These are phyloP conservation scores for Fereydounia khargensis DNA, from an alignment of 1,284 basidiomycete genomes.

Conservation along the genomic window DNA sequence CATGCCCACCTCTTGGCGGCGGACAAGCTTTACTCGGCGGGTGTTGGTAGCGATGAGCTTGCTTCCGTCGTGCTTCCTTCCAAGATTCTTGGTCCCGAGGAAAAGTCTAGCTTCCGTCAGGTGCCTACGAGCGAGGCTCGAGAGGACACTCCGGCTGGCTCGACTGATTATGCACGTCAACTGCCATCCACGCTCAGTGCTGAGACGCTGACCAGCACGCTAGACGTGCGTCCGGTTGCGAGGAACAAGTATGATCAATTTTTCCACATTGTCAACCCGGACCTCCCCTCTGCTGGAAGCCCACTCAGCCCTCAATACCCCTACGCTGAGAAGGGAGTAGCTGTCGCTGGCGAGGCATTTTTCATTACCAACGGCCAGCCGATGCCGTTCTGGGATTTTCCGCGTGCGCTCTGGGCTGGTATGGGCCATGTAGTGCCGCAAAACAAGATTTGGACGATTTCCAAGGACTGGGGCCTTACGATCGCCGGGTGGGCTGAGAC, in stretches of 20 bases:
- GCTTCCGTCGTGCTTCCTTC: constrained; percentile 25
- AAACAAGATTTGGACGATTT: constrained; percentile 38
- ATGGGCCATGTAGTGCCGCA: constrained; percentile 35
- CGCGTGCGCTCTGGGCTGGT: constrained; percentile 76
- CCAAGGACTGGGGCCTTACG: constrained; percentile 34
- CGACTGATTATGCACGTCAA: constrained; percentile 46
- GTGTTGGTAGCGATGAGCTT: constrained; percentile 57
- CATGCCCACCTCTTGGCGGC: constrained; percentile 91
- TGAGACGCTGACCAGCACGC: constrained; percentile 64
- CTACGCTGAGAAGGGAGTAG: constrained; percentile 62
- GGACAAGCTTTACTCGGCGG: constrained; percentile 66
- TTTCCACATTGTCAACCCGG: constrained; percentile 53
- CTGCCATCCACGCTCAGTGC: constrained; percentile 33
- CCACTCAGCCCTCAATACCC: constrained; percentile 31
- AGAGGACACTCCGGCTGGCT: constrained; percentile 35
- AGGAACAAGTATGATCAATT: constrained; percentile 69
- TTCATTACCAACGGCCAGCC: constrained; percentile 98
- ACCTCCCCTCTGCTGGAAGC: constrained; percentile 34
- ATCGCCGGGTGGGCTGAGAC: constrained; percentile 64
- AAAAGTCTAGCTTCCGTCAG: constrained; percentile 17
- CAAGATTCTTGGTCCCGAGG: constrained; percentile 24
- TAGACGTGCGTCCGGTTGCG: constrained; percentile 64
- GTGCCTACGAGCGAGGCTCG: constrained; percentile 47
- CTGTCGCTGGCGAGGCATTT: constrained; percentile 89
- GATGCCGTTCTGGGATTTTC: constrained; percentile 93